phyloP scores from a whole-genome alignment of 1,139 yeast genomes.

The Williopsis jadinii region DNA sequence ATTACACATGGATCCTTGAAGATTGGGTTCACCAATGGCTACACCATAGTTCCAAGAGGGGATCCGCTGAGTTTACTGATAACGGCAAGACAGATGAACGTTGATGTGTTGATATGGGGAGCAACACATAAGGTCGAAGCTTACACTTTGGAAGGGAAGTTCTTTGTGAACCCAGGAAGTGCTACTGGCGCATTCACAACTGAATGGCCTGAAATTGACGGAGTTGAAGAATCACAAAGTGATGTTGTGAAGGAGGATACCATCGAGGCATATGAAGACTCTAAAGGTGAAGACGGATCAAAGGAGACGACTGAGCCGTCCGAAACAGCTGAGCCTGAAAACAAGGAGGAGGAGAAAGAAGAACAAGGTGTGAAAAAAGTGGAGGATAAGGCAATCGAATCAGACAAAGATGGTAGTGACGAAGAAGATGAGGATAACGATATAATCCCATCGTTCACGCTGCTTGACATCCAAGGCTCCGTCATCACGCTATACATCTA shows the following conservation, averaged over 20 bases:
- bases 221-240: constrained; percentile 23
- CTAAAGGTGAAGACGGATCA: constrained; percentile 12
- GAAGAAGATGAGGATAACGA: constrained; percentile 22
- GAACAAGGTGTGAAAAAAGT: constrained; percentile 2
- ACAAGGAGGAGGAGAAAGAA: constrained; percentile 4
- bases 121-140: constrained; percentile 93
- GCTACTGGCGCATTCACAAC: constrained; percentile 85
- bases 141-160: constrained; percentile 84
- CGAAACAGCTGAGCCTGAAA: constrained; percentile 1
- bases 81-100: constrained; percentile 86
- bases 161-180: constrained; percentile 92
- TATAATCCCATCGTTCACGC: constrained; percentile 80
- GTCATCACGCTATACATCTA: constrained; percentile 81
- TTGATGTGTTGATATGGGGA: constrained; percentile 92
- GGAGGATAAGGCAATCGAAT: constrained; percentile 2
- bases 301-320: too few species aligned
- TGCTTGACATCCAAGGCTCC: constrained; percentile 73
- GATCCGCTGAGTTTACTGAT: constrained; percentile 82
- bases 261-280: constrained; percentile 14
- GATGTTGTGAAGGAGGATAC: constrained; percentile 14
- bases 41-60: constrained; percentile 72
- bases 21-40: constrained; percentile 84
- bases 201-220: constrained; percentile 41
- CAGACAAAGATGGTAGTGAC: constrained; percentile 5
- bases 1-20: constrained; percentile 64